Conservation (phyloP, 2,329 filamentous ascomycete species). For the Fonsecaea nubica region DNA sequence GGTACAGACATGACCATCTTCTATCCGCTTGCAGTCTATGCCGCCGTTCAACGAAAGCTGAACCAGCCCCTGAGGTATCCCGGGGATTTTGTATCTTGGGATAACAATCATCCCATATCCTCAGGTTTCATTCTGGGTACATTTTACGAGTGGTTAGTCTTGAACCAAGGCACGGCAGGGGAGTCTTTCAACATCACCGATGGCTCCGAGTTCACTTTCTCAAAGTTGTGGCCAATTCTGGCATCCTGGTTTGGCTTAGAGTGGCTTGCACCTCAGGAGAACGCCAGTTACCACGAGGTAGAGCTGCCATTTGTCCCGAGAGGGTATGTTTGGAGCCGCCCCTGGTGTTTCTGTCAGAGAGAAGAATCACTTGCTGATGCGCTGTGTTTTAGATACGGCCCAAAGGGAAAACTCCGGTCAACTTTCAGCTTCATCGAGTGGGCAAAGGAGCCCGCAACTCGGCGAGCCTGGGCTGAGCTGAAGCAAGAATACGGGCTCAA, state of each 20-base stretch:
- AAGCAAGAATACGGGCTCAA: conserved; percentile 30
- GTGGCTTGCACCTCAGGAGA: conserved; percentile 26
- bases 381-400: conserved; percentile 49
- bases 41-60: conserved; percentile 25
- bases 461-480: conserved; percentile 55
- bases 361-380: conserved; percentile 14
- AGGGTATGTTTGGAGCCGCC: conserved; percentile 18
- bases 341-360: conserved; percentile 18
- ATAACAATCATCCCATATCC: conserved; percentile 27
- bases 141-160: conserved; percentile 43
- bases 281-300: conserved; percentile 22
- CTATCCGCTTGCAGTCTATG: conserved; percentile 30
- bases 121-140: conserved; percentile 17
- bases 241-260: conserved; percentile 41
- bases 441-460: conserved; percentile 53
- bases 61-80: conserved; percentile 21
- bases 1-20: conserved; percentile 32
- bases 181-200: conserved; percentile 44
- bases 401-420: conserved; percentile 48
- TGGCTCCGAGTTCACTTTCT: conserved; percentile 40
- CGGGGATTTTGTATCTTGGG: conserved; percentile 25
- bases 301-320: conserved; percentile 26
- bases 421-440: conserved; percentile 55
- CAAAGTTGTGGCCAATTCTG: conserved; percentile 41
- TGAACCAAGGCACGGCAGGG: conserved; percentile 39